phyloP scores from a whole-genome alignment of 345 rosid genomes.

The Citrus maxima region DNA sequence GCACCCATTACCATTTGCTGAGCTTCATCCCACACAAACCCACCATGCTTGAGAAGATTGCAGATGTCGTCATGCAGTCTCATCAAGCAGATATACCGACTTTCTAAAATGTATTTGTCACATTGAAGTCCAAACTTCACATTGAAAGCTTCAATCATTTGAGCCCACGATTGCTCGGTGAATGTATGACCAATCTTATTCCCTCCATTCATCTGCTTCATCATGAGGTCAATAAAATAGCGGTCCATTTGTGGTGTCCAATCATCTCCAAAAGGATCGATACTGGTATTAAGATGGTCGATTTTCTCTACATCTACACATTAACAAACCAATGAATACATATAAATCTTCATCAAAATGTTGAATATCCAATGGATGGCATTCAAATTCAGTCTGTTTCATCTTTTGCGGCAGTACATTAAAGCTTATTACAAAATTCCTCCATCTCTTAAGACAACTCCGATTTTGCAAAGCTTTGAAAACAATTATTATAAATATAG shows the following conservation, averaged over 20 bases:
- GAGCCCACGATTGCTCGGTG: conserved; percentile 59
- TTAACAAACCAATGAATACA: conserved; percentile 4
- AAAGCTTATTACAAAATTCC: neutral
- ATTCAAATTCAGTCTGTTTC: neutral
- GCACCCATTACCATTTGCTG: conserved; percentile 49
- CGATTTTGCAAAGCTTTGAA: neutral
- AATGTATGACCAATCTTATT: conserved; percentile 41
- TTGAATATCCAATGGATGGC: neutral
- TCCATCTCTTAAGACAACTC: neutral
- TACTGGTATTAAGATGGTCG: conserved; percentile 20
- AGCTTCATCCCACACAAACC: conserved; percentile 63
- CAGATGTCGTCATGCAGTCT: conserved; percentile 55
- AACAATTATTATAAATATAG: neutral
- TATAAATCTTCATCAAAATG: neutral
- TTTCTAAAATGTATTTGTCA: conserved; percentile 49
- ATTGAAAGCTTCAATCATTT: conserved; percentile 51
- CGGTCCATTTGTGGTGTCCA: conserved; percentile 65
- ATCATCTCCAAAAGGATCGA: conserved; percentile 30
- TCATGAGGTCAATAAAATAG: conserved; percentile 52
- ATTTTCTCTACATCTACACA: conserved; percentile 38
- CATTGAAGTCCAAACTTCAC: conserved; percentile 45
- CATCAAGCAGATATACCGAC: conserved; percentile 53
- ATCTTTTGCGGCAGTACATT: neutral
- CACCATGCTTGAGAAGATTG: conserved; percentile 44
- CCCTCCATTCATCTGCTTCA: conserved; percentile 47